Conservation (phyloP, 2,329 filamentous ascomycete genomes). For the Balansia obtecta region DNA sequence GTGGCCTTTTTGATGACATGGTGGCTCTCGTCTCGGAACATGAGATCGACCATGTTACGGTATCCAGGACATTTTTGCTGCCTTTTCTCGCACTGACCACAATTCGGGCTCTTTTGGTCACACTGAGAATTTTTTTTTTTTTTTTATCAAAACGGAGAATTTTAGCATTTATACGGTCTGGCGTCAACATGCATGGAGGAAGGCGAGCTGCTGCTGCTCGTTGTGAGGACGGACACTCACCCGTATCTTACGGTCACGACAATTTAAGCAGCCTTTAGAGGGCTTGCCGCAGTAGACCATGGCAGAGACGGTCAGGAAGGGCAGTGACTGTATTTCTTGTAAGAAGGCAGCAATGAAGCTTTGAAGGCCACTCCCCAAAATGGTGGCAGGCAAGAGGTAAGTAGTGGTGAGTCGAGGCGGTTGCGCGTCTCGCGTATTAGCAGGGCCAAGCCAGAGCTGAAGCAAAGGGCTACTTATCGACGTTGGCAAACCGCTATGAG, state of each 20-base stretch:
- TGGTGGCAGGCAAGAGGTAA: too few relatives aligned
- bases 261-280: slow-evolving; percentile 43
- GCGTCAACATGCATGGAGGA: slow-evolving; percentile 4
- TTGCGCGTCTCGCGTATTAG: background rate
- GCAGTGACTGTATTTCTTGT: too few relatives aligned
- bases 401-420: background rate
- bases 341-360: background rate
- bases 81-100: slow-evolving; percentile 42
- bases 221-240: slow-evolving; percentile 25
- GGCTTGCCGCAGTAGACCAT: slow-evolving; percentile 49
- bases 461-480: background rate
- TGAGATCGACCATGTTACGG: slow-evolving; percentile 40
- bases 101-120: slow-evolving; percentile 37
- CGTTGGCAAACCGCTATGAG: background rate
- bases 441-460: background rate
- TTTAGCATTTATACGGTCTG: background rate
- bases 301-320: background rate
- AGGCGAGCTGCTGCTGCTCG: background rate
- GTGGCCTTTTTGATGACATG: slow-evolving; percentile 42
- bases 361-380: background rate
- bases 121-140: too few relatives aligned
- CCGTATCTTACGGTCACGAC: slow-evolving; percentile 42
- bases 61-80: slow-evolving; percentile 42
- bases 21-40: slow-evolving; percentile 44
- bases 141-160: background rate